Base-by-base conservation (phyloP, 176 grass and related monocot genomes). In the Aegilops speltoides region DNA sequence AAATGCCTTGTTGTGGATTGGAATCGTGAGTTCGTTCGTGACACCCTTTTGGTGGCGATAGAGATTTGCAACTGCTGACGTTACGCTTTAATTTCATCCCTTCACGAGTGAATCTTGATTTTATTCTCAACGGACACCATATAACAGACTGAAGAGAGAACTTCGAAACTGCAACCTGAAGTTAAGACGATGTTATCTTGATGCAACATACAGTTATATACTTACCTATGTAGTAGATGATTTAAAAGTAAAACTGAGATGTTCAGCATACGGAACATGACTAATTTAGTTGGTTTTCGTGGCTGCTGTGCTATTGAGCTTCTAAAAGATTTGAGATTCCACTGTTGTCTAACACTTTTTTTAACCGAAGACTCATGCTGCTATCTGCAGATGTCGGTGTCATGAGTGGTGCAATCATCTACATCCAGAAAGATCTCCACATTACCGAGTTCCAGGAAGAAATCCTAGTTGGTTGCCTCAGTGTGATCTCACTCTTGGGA, bases 391-490 rank as follows among this genome's bases (percentile, higher is more conserved):
- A 98, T 93, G 93, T 98, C 24, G 95, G 95, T 73, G 93, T 98
- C 32, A 95, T 98, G 95, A 98, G 93, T 46, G 95, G 93, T 1
- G 87, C 87, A 6, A 95, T 98, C 60, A 76, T 98, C 78, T 98
- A 93, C 85, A 98, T 98, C 24, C 80, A 95, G 82, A 98, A 98
- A 88, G 91, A 98, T 85, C 93, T 98, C 33, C 89, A 90, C 48
- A 98, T 98, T 54, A 92, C 83, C 1, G 95, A 98, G 87, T 95
- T 98, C 61, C 85, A 98, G 88, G 68, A 93, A 89, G 93, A 98
- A 89, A 87, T 98, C 29, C 87, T 98, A 76, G 87, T 98, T 6
- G 91, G 95, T 25, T 98, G 93, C 50, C 77, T 98, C n/a, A 98
- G 95, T 74, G 88, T 98, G 46, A 82, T 98, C 41, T 98, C 95